Evolutionary conservation across 371 early-diverging fungal genomes (phyloP).

Genomic region (Nematocida sp.): DNA sequence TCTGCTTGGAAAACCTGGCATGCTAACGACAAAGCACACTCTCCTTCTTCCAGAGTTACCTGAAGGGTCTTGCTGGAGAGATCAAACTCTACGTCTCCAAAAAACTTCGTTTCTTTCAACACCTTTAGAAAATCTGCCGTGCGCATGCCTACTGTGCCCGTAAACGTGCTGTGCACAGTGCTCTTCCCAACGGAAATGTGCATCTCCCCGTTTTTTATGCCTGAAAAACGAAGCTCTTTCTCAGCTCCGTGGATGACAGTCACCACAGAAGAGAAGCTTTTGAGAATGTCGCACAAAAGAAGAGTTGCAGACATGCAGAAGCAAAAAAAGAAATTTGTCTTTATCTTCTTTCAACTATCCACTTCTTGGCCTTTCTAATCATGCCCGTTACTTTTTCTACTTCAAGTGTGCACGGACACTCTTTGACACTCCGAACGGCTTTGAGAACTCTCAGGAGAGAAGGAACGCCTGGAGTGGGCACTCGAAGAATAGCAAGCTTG

Average conservation of each 20-base stretch:
- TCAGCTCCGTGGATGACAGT: not conserved
- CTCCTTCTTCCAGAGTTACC: constrained; percentile 10
- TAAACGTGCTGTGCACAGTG: not conserved
- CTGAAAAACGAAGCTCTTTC: not conserved
- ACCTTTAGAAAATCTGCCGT: constrained; percentile 9
- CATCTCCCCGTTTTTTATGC: constrained; percentile 14
- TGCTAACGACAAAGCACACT: constrained; percentile 2
- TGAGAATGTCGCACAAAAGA: constrained; percentile 4
- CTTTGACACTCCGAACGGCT: not conserved
- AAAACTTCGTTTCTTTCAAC: constrained; percentile 15
- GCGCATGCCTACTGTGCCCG: not conserved
- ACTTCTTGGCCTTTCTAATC: constrained; percentile 30
- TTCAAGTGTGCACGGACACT: not conserved
- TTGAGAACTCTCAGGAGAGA: constrained; percentile 2
- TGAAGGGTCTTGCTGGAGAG: not conserved
- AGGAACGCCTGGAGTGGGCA: not conserved
- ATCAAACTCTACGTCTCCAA: constrained; percentile 32
- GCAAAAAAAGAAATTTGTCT: not conserved
- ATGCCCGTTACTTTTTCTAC: constrained; percentile 13
- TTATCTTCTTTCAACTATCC: constrained; percentile 4
- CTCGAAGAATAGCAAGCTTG: constrained; percentile 4
- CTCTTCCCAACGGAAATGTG: constrained; percentile 7
- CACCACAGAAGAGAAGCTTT: constrained; percentile 2
- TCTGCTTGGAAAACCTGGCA: constrained; percentile 10
- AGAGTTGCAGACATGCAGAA: constrained; percentile 8